Evolutionary conservation across 176 grass and related monocot species (phyloP).

Genomic region (Carex myosuroides): DNA sequence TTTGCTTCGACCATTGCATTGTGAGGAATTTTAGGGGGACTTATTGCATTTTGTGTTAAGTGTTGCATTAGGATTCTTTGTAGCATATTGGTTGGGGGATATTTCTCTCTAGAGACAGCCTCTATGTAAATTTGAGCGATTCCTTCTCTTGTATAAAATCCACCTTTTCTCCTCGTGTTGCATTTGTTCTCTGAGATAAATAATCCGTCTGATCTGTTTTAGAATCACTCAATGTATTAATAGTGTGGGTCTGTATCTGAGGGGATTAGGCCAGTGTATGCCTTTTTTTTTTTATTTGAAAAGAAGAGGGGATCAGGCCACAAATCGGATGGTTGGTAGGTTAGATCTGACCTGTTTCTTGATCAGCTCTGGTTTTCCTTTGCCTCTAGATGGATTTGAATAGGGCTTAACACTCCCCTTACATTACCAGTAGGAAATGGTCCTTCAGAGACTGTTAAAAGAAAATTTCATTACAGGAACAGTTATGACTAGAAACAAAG

Average conservation of each 20-base stretch:
- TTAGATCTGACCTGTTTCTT: too few species aligned
- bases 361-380: too few species aligned
- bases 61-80: slow-evolving; percentile 21
- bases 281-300: not conserved
- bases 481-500: too few species aligned
- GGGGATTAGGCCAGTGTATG: not conserved
- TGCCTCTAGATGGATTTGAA: not conserved
- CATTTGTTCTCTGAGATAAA: not conserved
- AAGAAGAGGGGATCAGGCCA: not conserved
- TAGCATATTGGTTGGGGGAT: slow-evolving; percentile 8
- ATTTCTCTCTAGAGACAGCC: slow-evolving; percentile 7
- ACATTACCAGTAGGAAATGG: not conserved
- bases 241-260: not conserved
- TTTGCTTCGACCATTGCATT: slow-evolving; percentile 5
- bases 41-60: not conserved
- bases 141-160: slow-evolving; percentile 22
- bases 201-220: not conserved
- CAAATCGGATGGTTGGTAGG: not conserved
- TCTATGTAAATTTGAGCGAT: slow-evolving; percentile 6
- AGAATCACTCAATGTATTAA: not conserved
- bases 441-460: not conserved
- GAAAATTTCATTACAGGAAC: too few species aligned
- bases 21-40: not conserved
- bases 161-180: not conserved
- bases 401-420: not conserved